These are phyloP conservation scores for Phaeolepiota aurea DNA, from an alignment of 768 basidiomycete species.

Conservation along the genomic window DNA sequence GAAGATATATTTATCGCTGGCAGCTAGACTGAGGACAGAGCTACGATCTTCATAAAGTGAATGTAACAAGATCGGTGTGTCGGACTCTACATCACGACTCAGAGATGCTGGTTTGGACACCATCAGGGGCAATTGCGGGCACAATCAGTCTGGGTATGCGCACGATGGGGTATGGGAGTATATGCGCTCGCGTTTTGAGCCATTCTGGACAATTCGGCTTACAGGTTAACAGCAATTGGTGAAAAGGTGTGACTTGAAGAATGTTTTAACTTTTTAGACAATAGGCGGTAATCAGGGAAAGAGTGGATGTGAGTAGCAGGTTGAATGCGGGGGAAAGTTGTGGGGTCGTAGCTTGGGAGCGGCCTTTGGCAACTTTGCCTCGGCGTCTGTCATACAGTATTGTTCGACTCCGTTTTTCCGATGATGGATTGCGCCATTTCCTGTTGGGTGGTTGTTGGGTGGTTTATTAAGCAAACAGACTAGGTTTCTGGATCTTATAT, in stretches of 20 bases:
- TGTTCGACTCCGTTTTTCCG: neutral
- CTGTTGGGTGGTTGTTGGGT: too few species aligned
- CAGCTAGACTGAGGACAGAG: slow-evolving; percentile 70
- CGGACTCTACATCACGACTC: slow-evolving; percentile 42
- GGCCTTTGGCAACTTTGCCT: neutral
- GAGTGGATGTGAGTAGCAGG: too few species aligned
- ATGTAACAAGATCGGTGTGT: slow-evolving; percentile 49
- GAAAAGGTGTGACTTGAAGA: neutral
- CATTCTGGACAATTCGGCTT: neutral
- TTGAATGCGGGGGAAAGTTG: too few species aligned
- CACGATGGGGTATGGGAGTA: slow-evolving; percentile 4
- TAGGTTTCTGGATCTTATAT: too few species aligned
- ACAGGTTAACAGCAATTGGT: neutral
- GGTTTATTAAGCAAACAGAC: too few species aligned
- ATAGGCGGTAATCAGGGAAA: neutral
- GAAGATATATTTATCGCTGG: slow-evolving; percentile 68
- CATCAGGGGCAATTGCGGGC: neutral
- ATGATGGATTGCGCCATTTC: too few species aligned
- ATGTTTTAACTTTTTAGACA: neutral
- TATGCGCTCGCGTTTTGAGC: neutral
- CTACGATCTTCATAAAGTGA: slow-evolving; percentile 61
- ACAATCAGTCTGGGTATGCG: neutral
- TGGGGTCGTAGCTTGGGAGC: neutral
- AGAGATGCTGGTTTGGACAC: slow-evolving; percentile 40
- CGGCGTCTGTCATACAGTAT: neutral